A percentile compares a stretch with the other conserved stretches of the same genome.
These are phyloP conservation scores for Alternaria arbusti DNA, from an alignment of 2,329 filamentous ascomycete genomes.

Conservation along the genomic window DNA sequence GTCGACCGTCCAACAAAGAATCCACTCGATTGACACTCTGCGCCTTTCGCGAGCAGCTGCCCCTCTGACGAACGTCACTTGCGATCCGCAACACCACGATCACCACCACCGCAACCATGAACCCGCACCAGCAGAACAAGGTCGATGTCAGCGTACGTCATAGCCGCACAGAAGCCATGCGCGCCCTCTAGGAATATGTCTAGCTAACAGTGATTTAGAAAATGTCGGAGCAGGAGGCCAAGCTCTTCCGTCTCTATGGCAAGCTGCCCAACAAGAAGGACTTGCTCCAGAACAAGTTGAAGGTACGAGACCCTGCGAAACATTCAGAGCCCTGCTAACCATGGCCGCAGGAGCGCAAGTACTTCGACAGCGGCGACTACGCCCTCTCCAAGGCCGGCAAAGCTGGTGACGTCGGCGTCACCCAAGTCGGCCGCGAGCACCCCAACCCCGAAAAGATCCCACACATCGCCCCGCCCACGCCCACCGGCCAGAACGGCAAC, in stretches of 20 bases:
- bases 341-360: conserved; percentile 76
- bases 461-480: conserved; percentile 74
- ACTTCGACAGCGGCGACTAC: conserved; percentile 96
- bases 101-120: conserved; percentile 65
- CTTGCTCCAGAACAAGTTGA: conserved; percentile 96
- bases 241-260: conserved; percentile 94
- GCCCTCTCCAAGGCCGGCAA: conserved; percentile 97
- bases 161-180: conserved; percentile 21
- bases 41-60: conserved; percentile 14
- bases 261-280: conserved; percentile 97
- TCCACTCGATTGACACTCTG: conserved; percentile 25
- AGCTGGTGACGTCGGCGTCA: conserved; percentile 90
- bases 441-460: conserved; percentile 95
- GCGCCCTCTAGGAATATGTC: conserved; percentile 1
- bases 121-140: conserved; percentile 98
- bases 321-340: conserved; percentile 7
- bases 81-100: conserved; percentile 10
- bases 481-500: conserved; percentile 48
- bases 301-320: conserved; percentile 57
- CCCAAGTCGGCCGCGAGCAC: conserved; percentile 91
- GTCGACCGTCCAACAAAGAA: conserved; percentile 35
- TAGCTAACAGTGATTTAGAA: conserved; percentile 63
- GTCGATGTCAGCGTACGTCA: conserved; percentile 87
- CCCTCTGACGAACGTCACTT: conserved; percentile 20
- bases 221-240: conserved; percentile 92